Evolutionary conservation across 192 early-diverging fungal genomes (phyloP).

Genomic region (Gaertneriomyces semiglobifer): DNA sequence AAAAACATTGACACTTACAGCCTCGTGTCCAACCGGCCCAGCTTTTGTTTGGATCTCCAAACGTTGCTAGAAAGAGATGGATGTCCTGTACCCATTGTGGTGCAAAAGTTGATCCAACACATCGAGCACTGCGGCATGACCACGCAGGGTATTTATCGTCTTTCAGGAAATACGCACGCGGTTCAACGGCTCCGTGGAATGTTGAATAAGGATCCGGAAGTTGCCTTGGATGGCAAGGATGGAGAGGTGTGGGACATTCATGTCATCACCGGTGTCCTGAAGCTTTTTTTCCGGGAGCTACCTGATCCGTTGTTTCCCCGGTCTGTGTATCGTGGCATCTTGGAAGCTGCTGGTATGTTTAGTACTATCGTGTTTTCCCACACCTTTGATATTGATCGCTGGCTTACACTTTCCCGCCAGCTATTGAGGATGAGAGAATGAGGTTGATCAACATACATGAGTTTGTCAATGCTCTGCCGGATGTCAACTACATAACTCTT

Average conservation of each 20-base stretch:
- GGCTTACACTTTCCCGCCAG: slow-evolving; percentile 25
- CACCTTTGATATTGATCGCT: not conserved
- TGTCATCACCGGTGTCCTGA: slow-evolving; percentile 78
- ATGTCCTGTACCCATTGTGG: slow-evolving; percentile 69
- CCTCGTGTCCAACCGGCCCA: slow-evolving; percentile 20
- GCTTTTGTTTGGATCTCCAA: slow-evolving; percentile 79
- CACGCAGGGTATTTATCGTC: slow-evolving; percentile 80
- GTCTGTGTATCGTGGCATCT: slow-evolving; percentile 59
- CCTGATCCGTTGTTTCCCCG: slow-evolving; percentile 81
- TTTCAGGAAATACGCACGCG: slow-evolving; percentile 74
- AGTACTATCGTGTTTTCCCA: not conserved
- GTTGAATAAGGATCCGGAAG: slow-evolving; percentile 73
- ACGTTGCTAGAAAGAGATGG: slow-evolving; percentile 68
- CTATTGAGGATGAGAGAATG: slow-evolving; percentile 58
- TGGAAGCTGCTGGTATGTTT: slow-evolving; percentile 67
- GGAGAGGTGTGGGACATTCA: slow-evolving; percentile 66
- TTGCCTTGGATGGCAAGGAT: slow-evolving; percentile 51
- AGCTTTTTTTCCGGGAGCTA: slow-evolving; percentile 94
- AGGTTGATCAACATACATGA: slow-evolving; percentile 70
- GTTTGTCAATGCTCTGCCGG: slow-evolving; percentile 69
- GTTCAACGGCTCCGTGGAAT: slow-evolving; percentile 68
- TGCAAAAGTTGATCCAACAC: slow-evolving; percentile 74
- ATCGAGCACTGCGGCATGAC: slow-evolving; percentile 68
- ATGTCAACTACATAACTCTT: slow-evolving; percentile 81
- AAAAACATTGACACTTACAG: slow-evolving; percentile 17